Conservation (phyloP, 2,329 filamentous ascomycete genomes). For the Trichoderma semiorbis region DNA sequence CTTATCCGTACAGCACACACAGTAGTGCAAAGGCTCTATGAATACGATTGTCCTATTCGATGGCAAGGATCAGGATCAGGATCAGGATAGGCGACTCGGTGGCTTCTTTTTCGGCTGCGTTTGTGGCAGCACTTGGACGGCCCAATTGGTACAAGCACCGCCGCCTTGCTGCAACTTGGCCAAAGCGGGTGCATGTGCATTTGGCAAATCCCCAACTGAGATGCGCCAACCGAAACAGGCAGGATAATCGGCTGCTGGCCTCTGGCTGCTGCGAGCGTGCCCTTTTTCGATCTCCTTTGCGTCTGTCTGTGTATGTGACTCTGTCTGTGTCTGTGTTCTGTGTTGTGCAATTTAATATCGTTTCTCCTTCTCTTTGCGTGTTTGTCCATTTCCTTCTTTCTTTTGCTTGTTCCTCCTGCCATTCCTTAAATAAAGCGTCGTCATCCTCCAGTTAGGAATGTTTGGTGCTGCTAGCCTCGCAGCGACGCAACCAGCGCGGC, state of each 20-base stretch:
- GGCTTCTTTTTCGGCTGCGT: neutral
- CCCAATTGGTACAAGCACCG: neutral
- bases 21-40: neutral
- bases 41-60: too few species aligned
- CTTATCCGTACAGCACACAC: neutral
- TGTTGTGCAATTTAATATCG: neutral
- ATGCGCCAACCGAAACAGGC: neutral
- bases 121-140: neutral
- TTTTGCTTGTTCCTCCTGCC: neutral
- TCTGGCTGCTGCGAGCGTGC: neutral
- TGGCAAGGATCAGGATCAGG: neutral
- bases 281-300: neutral
- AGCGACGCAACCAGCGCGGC: conserved; percentile 4
- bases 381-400: too few species aligned
- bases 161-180: neutral
- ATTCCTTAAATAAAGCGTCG: neutral
- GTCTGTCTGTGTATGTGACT: neutral
- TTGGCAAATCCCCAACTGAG: neutral
- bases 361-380: neutral
- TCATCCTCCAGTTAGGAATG: neutral
- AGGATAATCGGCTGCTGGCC: neutral
- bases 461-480: neutral
- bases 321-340: neutral
- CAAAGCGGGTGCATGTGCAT: neutral
- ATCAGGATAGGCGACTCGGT: neutral